Conservation (phyloP, 495 filamentous ascomycete genomes). For the Penicillium dipodomyicola region DNA sequence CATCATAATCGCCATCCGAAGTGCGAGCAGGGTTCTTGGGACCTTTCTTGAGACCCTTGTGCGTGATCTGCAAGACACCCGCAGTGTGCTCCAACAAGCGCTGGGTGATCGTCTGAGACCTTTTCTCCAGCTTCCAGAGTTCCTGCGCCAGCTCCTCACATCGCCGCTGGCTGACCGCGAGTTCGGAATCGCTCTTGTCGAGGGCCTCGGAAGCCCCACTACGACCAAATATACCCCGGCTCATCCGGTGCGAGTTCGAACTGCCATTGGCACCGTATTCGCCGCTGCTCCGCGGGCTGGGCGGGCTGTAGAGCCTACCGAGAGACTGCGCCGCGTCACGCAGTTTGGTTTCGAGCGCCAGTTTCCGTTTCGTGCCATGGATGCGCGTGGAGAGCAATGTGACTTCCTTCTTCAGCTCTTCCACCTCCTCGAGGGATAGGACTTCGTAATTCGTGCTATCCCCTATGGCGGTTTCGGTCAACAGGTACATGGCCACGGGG, state of each 20-base stretch:
- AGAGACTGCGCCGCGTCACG: constrained; percentile 89
- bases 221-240: constrained; percentile 53
- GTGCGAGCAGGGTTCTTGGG: constrained; percentile 51
- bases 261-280: constrained; percentile 32
- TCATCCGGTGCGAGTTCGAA: constrained; percentile 29
- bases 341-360: constrained; percentile 89
- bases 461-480: constrained; percentile 88
- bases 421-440: constrained; percentile 85
- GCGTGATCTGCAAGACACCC: constrained; percentile 83
- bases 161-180: constrained; percentile 68
- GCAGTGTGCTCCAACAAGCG: constrained; percentile 86
- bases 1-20: constrained; percentile 64
- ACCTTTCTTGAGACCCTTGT: constrained; percentile 60
- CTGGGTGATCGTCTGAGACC: constrained; percentile 66
- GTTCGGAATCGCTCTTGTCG: constrained; percentile 69
- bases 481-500: constrained; percentile 71
- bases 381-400: constrained; percentile 67
- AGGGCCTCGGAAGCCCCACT: constrained; percentile 29
- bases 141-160: constrained; percentile 83
- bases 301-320: constrained; percentile 67
- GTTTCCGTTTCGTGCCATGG: constrained; percentile 72
- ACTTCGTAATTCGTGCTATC: constrained; percentile 84
- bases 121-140: constrained; percentile 71
- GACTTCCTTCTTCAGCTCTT: constrained; percentile 83
- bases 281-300: constrained; percentile 38